These are phyloP conservation scores for Trichocladium uniseriatum DNA, from an alignment of 495 filamentous ascomycete genomes.

Conservation along the genomic window DNA sequence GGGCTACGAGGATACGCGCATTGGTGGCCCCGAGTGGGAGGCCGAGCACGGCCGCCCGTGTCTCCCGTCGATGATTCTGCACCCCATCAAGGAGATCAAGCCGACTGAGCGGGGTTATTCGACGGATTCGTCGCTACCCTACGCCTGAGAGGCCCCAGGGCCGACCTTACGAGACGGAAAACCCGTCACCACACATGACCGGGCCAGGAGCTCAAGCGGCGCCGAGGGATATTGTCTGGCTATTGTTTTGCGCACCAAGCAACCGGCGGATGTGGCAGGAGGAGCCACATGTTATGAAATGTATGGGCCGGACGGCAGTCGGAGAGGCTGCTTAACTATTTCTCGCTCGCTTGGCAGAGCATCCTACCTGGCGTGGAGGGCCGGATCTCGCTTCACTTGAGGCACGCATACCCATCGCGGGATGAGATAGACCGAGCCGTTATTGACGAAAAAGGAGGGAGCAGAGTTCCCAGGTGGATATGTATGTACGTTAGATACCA, in stretches of 20 bases:
- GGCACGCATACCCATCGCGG: too few relatives aligned
- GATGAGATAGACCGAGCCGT: neutral
- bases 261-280: neutral
- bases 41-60: constrained; percentile 41
- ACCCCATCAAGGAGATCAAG: constrained; percentile 45
- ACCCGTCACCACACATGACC: neutral
- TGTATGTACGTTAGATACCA: neutral
- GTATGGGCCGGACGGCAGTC: neutral
- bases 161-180: neutral
- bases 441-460: neutral
- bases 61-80: constrained; percentile 47
- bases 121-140: constrained; percentile 23
- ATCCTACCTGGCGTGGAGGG: too few relatives aligned
- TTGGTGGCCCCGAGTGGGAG: constrained; percentile 47
- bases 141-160: constrained; percentile 5
- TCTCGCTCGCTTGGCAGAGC: too few relatives aligned
- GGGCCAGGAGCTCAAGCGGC: neutral
- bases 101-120: constrained; percentile 32
- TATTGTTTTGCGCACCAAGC: neutral
- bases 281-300: neutral
- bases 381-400: too few relatives aligned
- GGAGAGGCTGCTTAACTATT: too few relatives aligned
- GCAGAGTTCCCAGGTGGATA: neutral
- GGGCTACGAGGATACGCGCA: constrained; percentile 44
- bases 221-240: neutral